Evolutionary conservation across 208 protist genomes (phyloP).

Genomic region (Leishmania braziliensis): DNA sequence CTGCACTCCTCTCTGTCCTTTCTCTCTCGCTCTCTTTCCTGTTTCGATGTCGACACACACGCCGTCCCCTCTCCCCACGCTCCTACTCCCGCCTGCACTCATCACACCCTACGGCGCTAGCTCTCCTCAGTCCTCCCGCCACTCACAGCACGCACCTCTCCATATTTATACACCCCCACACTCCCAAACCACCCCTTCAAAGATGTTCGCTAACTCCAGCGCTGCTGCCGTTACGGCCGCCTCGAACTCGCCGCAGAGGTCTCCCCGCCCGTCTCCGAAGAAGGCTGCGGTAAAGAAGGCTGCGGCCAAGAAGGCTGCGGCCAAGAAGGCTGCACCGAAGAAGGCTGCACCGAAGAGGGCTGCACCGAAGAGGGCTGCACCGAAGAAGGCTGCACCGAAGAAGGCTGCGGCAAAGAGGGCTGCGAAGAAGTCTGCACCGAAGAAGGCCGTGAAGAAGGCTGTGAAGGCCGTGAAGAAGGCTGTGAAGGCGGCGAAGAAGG

Average conservation of each 20-base stretch:
- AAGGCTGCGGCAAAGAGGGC: constrained; percentile 11
- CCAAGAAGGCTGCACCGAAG: constrained; percentile 33
- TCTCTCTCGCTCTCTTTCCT: background rate
- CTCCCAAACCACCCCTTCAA: constrained; percentile 4
- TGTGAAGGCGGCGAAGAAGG: constrained; percentile 35
- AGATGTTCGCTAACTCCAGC: constrained; percentile 9
- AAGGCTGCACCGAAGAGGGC: constrained; percentile 32
- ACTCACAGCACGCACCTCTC: constrained; percentile 21
- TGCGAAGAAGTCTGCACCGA: constrained; percentile 21
- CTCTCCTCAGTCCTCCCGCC: constrained; percentile 4
- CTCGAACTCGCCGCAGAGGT: constrained; percentile 22
- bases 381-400: constrained; percentile 19
- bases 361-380: background rate
- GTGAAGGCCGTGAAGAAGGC: constrained; percentile 9
- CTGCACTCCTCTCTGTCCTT: background rate
- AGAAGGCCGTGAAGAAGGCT: constrained; percentile 11
- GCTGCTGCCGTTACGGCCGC: constrained; percentile 9
- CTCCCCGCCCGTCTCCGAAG: constrained; percentile 28
- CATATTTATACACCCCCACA: constrained; percentile 1
- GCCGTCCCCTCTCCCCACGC: background rate
- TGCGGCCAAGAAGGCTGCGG: background rate
- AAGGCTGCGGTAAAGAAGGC: background rate
- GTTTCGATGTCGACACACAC: constrained; percentile 1
- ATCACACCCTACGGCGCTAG: background rate
- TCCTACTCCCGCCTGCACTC: background rate